A percentile compares a stretch with the other conserved stretches of the same genome.
These are phyloP conservation scores for Aspergillus flavus DNA, from an alignment of 2,329 filamentous ascomycete genomes.

Conservation along the genomic window DNA sequence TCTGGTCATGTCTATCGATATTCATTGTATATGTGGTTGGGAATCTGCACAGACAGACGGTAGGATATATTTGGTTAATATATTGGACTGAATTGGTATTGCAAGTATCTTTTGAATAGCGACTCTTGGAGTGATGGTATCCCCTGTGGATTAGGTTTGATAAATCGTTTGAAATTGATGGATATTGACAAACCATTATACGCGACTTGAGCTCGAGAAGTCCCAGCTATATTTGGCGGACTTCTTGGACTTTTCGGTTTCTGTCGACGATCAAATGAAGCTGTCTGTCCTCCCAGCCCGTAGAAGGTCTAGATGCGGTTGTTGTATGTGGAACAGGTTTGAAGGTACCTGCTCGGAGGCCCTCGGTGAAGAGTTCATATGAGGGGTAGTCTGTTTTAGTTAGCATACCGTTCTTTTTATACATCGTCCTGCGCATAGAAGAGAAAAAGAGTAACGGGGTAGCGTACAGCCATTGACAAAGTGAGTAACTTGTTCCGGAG, in stretches of 20 bases:
- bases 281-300: conserved; percentile 55
- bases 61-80: background rate
- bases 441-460: background rate
- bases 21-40: background rate
- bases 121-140: background rate
- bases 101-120: background rate
- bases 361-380: conserved; percentile 69
- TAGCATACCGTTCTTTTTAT: background rate
- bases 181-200: background rate
- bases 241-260: conserved; percentile 62
- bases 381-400: conserved; percentile 63
- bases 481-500: conserved; percentile 71
- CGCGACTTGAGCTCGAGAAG: background rate
- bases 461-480: conserved; percentile 70
- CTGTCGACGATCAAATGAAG: conserved; percentile 64
- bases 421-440: background rate
- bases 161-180: background rate
- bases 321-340: conserved; percentile 28
- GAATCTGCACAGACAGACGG: background rate
- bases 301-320: conserved; percentile 17
- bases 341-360: conserved; percentile 61
- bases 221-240: conserved; percentile 50
- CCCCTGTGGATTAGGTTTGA: background rate
- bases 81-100: background rate
- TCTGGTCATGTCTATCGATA: background rate